Percentiles rank a stretch among this genome's conserved stretches.
These are phyloP conservation scores for Monilinia fructicola DNA, from an alignment of 2,329 filamentous ascomycete species.

Conservation along the genomic window DNA sequence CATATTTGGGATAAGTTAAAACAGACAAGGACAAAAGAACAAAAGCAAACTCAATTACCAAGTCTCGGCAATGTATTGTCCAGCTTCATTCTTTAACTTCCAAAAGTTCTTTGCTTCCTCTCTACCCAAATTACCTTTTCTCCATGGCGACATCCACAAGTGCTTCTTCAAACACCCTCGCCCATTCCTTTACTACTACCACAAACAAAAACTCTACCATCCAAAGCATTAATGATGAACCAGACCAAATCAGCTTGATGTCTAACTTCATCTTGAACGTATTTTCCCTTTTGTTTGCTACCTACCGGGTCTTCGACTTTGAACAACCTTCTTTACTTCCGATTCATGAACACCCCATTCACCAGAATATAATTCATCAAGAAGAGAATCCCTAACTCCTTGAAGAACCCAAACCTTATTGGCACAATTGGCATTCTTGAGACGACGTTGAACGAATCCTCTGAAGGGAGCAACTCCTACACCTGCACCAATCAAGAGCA, in stretches of 20 bases:
- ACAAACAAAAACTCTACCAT: constrained; percentile 94
- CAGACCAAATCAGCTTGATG: constrained; percentile 95
- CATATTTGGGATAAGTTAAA: neutral
- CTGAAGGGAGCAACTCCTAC: constrained; percentile 97
- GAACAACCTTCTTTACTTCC: constrained; percentile 78
- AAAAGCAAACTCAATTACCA: constrained; percentile 48
- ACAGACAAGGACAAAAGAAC: neutral
- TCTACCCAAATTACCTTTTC: constrained; percentile 79
- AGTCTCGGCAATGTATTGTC: constrained; percentile 90
- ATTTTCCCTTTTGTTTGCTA: constrained; percentile 63
- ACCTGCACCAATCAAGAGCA: constrained; percentile 95
- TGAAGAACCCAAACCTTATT: constrained; percentile 98
- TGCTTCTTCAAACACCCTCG: constrained; percentile 83
- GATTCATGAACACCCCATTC: constrained; percentile 94
- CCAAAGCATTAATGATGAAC: constrained; percentile 95
- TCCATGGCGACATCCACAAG: constrained; percentile 88
- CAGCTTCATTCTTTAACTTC: constrained; percentile 85
- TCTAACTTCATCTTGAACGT: constrained; percentile 93
- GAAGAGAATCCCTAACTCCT: constrained; percentile 86
- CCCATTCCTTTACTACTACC: constrained; percentile 96
- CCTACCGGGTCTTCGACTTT: constrained; percentile 62
- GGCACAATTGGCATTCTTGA: constrained; percentile 92
- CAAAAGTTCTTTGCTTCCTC: constrained; percentile 87
- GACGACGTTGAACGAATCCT: constrained; percentile 89
- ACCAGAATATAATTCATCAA: constrained; percentile 94